Conservation (phyloP, 768 basidiomycete species). For the Leccinellum rugosiceps region DNA sequence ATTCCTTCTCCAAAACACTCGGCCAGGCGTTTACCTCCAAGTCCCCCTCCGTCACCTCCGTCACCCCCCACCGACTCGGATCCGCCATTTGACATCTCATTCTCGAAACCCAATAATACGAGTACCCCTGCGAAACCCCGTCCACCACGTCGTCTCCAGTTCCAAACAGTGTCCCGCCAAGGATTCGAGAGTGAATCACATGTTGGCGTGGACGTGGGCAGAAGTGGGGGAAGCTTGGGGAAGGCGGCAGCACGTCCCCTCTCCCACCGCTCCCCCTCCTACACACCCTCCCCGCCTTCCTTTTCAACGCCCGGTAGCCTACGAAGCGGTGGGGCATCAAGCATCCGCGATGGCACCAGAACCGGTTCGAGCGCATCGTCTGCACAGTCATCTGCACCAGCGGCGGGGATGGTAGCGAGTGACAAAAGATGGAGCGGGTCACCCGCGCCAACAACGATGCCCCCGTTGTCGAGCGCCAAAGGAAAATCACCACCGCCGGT, state of each 20-base stretch:
- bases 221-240: not conserved
- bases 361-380: not conserved
- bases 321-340: not conserved
- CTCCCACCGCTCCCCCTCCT: conserved; percentile 11
- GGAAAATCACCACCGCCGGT: not conserved
- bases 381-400: not conserved
- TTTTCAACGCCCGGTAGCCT: conserved; percentile 4
- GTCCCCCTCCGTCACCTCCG: conserved; percentile 7
- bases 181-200: not conserved
- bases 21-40: not conserved
- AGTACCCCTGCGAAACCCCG: conserved; percentile 29
- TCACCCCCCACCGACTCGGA: conserved; percentile 9
- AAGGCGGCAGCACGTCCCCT: not conserved
- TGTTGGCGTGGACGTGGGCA: not conserved
- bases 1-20: not conserved
- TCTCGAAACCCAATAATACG: conserved; percentile 23
- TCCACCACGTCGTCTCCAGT: not conserved
- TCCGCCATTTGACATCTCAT: conserved; percentile 22
- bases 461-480: not conserved
- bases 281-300: conserved; percentile 18
- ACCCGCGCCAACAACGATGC: not conserved
- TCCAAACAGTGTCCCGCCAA: not conserved
- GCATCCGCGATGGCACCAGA: too few relatives aligned
- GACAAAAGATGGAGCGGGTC: not conserved
- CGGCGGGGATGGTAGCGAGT: not conserved